These are phyloP conservation scores for Trichoderma sp. DNA, from an alignment of 2,329 filamentous ascomycete species.

Conservation along the genomic window DNA sequence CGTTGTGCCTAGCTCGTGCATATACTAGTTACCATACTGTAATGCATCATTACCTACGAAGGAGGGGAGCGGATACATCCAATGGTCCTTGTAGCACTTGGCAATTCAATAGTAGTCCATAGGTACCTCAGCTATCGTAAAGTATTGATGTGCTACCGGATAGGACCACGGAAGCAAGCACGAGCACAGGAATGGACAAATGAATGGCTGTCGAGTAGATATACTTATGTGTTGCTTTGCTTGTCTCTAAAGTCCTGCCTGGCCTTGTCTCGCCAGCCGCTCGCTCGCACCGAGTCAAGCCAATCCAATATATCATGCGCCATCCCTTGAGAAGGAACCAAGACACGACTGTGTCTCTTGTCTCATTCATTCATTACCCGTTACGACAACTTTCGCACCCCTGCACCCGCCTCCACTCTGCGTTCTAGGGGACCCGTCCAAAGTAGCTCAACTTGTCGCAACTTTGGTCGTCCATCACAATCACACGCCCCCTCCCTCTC, in stretches of 20 bases:
- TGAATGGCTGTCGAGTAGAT: no score
- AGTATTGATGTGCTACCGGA: not conserved
- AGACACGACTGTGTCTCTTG: slow-evolving; percentile 1
- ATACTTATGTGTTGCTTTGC: no score
- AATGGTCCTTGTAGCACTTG: not conserved
- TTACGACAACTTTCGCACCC: slow-evolving; percentile 13
- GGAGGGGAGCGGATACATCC: not conserved
- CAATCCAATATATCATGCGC: not conserved
- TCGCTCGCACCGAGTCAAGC: not conserved
- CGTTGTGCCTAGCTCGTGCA: not conserved
- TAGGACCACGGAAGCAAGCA: not conserved
- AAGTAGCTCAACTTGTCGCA: not conserved
- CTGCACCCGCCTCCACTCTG: not conserved
- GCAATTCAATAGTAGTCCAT: not conserved
- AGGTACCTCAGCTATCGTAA: not conserved
- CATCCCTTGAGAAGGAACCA: slow-evolving; percentile 14
- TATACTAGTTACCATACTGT: not conserved
- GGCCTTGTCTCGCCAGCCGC: not conserved
- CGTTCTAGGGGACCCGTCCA: not conserved
- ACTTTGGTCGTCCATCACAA: not conserved
- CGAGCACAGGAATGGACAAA: no score
- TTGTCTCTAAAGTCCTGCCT: not conserved
- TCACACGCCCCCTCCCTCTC: not conserved
- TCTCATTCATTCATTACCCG: slow-evolving; percentile 6
- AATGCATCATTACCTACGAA: not conserved